Base-by-base conservation (phyloP, 257 asterid genomes). In the Ballota nigra region DNA sequence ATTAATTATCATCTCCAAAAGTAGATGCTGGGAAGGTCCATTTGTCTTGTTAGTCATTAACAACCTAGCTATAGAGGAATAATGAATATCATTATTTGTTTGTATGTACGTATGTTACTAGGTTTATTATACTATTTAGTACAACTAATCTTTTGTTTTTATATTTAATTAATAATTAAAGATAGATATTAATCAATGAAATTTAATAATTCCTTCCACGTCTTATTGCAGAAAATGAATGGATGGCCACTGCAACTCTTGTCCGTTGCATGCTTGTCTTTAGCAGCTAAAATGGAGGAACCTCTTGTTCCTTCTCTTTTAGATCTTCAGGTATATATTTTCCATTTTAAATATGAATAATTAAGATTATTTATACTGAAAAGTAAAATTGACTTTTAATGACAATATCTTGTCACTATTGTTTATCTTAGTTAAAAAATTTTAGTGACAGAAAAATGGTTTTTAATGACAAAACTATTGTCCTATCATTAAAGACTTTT, bases 241-340 rank as follows among this genome's bases (percentile, higher is more conserved):
- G 95, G 97, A 70, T 93, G 98, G 98, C 88, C 97, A 28, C 24
- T 89, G 82, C 98, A 91, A 85, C 85, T 93, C 20, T 73, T 93
- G 79, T 81, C 98, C 34, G 88, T 88, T 67, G 96, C 98, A 66
- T 93, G 98, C 77, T 83, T 93, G 83, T 90, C 98, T 57, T 76
- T 93, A 77, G 98, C 98, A 49, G 98, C 98, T 64, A 93, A 93
- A 70, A 86, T 93, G 96, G 97, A 93, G 93, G 97, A 93, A 82
- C 84, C 85, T 40, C 91, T 89, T 10, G 96, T 91, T 81, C 98
- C 98, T 75, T 84, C 94, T 71, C 97, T 93, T 78, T 70, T 86
- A 78, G 92, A 91, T 79, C 92, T 89, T 81, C 98, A 93, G 92
- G 98, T 91, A 83, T 22, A 96, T 90, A 81, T 26, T 61, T 41